Evolutionary conservation across 75 land plant species (phyloP).

Genomic region (Selaginella tamariscina): DNA sequence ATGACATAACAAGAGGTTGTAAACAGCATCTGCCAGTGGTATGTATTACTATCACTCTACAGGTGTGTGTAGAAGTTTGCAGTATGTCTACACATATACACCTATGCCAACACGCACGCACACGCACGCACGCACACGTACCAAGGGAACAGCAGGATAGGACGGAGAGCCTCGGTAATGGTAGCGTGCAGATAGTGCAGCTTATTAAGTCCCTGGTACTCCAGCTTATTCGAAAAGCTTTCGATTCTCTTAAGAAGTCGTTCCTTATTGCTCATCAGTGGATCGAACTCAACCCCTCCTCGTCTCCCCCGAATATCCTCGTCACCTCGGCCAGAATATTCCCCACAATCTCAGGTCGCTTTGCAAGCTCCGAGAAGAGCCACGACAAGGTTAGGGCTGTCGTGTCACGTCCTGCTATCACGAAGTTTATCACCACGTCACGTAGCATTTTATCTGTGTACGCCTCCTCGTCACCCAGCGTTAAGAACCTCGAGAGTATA

Average conservation of each 20-base stretch:
- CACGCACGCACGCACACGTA: too few relatives aligned
- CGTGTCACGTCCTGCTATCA: conserved; percentile 83
- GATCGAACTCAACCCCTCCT: conserved; percentile 2
- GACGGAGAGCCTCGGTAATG: conserved; percentile 61
- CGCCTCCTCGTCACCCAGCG: conserved; percentile 39
- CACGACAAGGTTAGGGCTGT: conserved; percentile 75
- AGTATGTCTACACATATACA: too few relatives aligned
- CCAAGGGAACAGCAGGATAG: conserved; percentile 87
- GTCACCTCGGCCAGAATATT: neutral
- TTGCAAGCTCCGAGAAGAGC: conserved; percentile 26
- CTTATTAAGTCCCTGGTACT: conserved; percentile 39
- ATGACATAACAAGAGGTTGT: neutral
- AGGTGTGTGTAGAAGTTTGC: too few relatives aligned
- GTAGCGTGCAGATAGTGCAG: conserved; percentile 59
- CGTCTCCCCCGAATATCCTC: conserved; percentile 1
- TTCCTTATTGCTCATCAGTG: conserved; percentile 2
- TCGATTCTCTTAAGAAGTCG: neutral
- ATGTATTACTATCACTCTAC: too few relatives aligned
- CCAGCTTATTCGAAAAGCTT: conserved; percentile 41
- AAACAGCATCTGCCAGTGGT: neutral
- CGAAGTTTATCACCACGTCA: conserved; percentile 85
- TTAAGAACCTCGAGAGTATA: conserved; percentile 47
- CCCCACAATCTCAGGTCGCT: neutral
- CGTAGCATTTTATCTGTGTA: conserved; percentile 54
- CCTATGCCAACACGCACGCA: too few relatives aligned